Evolutionary conservation across 1,284 basidiomycete genomes (phyloP).

Genomic region (Rhodotorula sp.): DNA sequence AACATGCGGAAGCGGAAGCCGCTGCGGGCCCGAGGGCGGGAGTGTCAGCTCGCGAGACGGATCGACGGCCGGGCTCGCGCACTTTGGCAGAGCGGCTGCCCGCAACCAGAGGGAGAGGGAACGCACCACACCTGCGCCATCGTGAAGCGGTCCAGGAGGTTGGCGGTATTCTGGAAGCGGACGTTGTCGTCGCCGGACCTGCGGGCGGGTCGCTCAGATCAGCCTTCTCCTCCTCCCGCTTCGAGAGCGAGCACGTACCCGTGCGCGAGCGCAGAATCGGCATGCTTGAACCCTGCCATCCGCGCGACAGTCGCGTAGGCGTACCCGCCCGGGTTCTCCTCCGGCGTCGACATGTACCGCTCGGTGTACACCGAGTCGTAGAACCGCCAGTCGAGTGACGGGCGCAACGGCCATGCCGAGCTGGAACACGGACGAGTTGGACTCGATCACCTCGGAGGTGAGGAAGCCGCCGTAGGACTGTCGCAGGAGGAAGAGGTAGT

Average conservation of each 20-base stretch:
- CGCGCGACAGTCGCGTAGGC: conserved; percentile 78
- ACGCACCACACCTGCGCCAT: conserved; percentile 65
- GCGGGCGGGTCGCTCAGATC: neutral
- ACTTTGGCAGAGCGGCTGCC: too few species aligned
- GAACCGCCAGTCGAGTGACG: conserved; percentile 63
- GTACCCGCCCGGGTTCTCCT: conserved; percentile 78
- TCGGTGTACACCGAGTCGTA: conserved; percentile 59
- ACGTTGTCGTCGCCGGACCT: conserved; percentile 87
- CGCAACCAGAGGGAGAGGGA: neutral
- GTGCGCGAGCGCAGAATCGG: conserved; percentile 82
- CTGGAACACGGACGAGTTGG: conserved; percentile 48
- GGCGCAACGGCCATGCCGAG: conserved; percentile 82
- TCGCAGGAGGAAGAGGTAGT: neutral
- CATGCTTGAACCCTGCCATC: conserved; percentile 75
- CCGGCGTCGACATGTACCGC: conserved; percentile 89
- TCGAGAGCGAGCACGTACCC: conserved; percentile 54
- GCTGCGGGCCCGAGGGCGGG: neutral
- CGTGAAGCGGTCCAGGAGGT: conserved; percentile 88
- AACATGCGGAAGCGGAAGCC: conserved; percentile 89
- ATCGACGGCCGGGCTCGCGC: too few species aligned
- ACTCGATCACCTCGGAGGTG: conserved; percentile 83
- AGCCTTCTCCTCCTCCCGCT: neutral
- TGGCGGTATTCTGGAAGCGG: conserved; percentile 87
- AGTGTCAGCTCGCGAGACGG: neutral
- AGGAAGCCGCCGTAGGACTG: conserved; percentile 93